Evolutionary conservation across 495 filamentous ascomycete genomes (phyloP), one percentile per base, ranked within the genome.

Genomic region (Pyronema domesticum): DNA sequence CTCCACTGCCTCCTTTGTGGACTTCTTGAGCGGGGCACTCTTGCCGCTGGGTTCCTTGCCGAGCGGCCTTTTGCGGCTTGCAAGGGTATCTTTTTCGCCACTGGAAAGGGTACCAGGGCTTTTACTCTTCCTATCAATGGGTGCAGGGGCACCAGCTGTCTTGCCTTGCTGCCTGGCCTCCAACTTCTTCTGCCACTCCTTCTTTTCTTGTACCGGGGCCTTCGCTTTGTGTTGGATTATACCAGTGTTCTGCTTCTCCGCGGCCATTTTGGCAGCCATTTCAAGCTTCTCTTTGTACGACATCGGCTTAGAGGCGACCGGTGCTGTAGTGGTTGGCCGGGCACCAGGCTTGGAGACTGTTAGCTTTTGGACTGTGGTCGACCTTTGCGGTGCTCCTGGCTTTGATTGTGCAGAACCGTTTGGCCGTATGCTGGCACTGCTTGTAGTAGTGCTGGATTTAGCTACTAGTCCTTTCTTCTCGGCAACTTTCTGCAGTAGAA

Each of bases 101-200:
- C 56, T 55, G 30, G 63, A 62, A 7, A 51, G 39, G 37, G 55
- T 46, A 9, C 62, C 59, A 1, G 63, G 63, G 18, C 63, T 65
- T 42, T 65, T 65, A 36, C 63, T 65, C 17, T 46, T 60, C 17
- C 59, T 61, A n/a, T 61, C 56, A 30, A 30, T 48, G 53, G 42
- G 53, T 10, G 19, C 56, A 19, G 42, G 44, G 19, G 62, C 53
- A 10, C 19, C 19, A 14, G 11, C 33, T 3, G 19, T 18, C 40
- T 65, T 65, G 33, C 49, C 56, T 11, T 60, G 60, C 13, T 57
- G 49, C 49, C 58, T 51, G 7, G 62, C 62, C 37, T 65, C 62
- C 30, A 65, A 37, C 46, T 61, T 61, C 51, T 59, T 61, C 51
- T 65, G 62, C 62, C 62, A 65, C 40, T 60, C 54, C 37, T 62